A percentile compares a stretch with the other conserved stretches of the same genome.
These are phyloP conservation scores for Lotus japonicus DNA, from an alignment of 306 rosid species.

Conservation along the genomic window DNA sequence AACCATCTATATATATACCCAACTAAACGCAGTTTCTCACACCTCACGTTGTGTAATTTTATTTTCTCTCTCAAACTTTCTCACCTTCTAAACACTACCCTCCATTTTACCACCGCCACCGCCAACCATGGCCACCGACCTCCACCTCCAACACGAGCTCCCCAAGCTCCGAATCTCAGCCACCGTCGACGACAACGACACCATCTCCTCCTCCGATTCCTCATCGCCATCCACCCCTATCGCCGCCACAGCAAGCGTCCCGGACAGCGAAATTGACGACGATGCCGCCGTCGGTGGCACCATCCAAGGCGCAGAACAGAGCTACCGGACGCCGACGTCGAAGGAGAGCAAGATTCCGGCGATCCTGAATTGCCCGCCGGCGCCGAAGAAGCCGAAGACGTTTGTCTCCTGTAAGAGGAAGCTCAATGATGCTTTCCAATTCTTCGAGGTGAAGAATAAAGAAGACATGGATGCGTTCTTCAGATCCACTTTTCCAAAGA, in stretches of 20 bases:
- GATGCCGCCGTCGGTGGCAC: not conserved
- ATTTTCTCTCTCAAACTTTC: not conserved
- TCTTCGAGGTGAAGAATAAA: slow-evolving; percentile 14
- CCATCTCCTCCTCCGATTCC: not conserved
- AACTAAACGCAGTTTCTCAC: slow-evolving; percentile 24
- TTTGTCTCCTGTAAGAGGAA: slow-evolving; percentile 25
- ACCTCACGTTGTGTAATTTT: slow-evolving; percentile 11
- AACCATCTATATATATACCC: slow-evolving; percentile 3
- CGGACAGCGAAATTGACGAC: not conserved
- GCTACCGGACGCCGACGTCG: slow-evolving; percentile 33
- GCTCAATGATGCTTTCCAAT: slow-evolving; percentile 21
- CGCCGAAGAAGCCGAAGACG: slow-evolving; percentile 29
- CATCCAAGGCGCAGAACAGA: not conserved
- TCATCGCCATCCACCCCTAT: no score
- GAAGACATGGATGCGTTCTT: slow-evolving; percentile 36
- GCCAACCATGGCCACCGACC: slow-evolving; percentile 30
- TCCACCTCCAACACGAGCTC: slow-evolving; percentile 20
- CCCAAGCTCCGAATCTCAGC: slow-evolving; percentile 23
- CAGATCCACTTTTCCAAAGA: slow-evolving; percentile 39
- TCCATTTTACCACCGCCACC: not conserved
- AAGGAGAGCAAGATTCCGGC: slow-evolving; percentile 36
- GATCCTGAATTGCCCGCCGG: slow-evolving; percentile 30
- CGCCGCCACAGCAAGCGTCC: no score
- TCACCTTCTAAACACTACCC: not conserved
- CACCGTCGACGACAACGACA: not conserved